These are phyloP conservation scores for Aspergillus sp. DNA, from an alignment of 2,329 filamentous ascomycete species.

Conservation along the genomic window DNA sequence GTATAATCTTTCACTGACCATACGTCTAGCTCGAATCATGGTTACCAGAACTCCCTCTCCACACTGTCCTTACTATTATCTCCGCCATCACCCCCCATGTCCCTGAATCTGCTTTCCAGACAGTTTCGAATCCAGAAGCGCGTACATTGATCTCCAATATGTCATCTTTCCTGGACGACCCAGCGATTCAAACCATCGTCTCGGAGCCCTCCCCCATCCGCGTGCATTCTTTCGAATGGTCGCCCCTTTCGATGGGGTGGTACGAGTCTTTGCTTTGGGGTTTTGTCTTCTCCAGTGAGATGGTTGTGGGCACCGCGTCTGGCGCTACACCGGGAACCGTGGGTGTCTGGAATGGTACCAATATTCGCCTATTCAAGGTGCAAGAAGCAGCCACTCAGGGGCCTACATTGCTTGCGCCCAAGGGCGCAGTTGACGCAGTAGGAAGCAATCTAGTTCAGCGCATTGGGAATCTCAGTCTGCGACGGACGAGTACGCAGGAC, in stretches of 20 bases:
- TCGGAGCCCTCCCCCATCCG: constrained; percentile 62
- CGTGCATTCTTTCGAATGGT: constrained; percentile 92
- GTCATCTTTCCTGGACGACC: constrained; percentile 37
- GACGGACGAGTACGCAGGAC: constrained; percentile 28
- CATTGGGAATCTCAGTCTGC: constrained; percentile 71
- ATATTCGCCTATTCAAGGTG: constrained; percentile 79
- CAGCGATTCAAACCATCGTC: constrained; percentile 59
- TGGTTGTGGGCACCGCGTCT: constrained; percentile 50
- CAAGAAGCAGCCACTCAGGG: constrained; percentile 74
- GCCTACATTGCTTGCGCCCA: constrained; percentile 72
- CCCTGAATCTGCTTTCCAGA: constrained; percentile 41
- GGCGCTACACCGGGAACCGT: constrained; percentile 66
- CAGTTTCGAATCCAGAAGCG: constrained; percentile 31
- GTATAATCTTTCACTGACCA: constrained; percentile 9
- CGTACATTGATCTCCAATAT: constrained; percentile 37
- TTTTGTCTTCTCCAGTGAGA: constrained; percentile 82
- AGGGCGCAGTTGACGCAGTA: constrained; percentile 86
- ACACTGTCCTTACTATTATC: constrained; percentile 74
- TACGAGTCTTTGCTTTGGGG: constrained; percentile 93
- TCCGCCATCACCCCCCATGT: constrained; percentile 47
- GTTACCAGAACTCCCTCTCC: constrained; percentile 83
- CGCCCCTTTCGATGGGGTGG: constrained; percentile 81
- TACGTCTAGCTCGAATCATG: constrained; percentile 67
- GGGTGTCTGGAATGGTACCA: constrained; percentile 88
- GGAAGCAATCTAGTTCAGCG: constrained; percentile 81